Percentiles rank a stretch among this genome's conserved stretches.
Conservation (phyloP, 257 asterid genomes). For the Solanum sejunctum region DNA sequence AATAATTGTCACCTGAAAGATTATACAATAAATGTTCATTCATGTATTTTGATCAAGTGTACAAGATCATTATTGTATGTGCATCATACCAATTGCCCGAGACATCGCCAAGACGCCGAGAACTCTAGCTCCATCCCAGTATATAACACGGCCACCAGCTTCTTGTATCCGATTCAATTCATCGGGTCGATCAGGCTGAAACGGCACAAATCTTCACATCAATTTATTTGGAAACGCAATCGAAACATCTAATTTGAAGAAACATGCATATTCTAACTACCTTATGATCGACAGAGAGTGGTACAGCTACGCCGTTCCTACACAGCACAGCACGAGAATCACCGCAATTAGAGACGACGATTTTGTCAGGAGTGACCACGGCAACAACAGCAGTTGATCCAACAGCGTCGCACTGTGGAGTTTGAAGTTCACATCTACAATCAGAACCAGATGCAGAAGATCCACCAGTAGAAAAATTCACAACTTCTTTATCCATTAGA, state of each 20-base stretch:
- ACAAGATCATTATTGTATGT: no score
- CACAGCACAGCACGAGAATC: conserved; percentile 96
- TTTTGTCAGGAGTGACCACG: conserved; percentile 57
- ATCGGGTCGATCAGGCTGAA: conserved; percentile 32
- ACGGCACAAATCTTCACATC: not conserved
- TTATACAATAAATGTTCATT: no score
- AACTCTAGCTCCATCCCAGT: conserved; percentile 32
- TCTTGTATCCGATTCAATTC: conserved; percentile 31
- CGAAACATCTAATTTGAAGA: not conserved
- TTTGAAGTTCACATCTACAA: conserved; percentile 80
- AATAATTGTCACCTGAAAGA: conserved; percentile 19
- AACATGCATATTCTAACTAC: conserved; percentile 8
- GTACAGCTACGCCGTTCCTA: conserved; percentile 73
- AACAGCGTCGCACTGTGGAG: conserved; percentile 92
- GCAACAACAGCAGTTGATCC: conserved; percentile 97
- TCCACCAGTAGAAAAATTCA: conserved; percentile 17
- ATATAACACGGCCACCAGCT: conserved; percentile 34
- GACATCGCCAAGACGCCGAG: conserved; percentile 57
- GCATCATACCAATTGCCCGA: conserved; percentile 40
- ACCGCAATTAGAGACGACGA: conserved; percentile 80
- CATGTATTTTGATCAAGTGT: no score
- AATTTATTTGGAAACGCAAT: not conserved
- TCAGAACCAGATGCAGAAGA: conserved; percentile 14
- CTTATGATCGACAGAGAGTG: conserved; percentile 90
- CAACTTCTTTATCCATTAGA: conserved; percentile 69